A percentile compares a stretch with the other conserved stretches of the same genome.
phyloP scores from a whole-genome alignment of 1,284 basidiomycete genomes.

The Omphalotus olearius region DNA sequence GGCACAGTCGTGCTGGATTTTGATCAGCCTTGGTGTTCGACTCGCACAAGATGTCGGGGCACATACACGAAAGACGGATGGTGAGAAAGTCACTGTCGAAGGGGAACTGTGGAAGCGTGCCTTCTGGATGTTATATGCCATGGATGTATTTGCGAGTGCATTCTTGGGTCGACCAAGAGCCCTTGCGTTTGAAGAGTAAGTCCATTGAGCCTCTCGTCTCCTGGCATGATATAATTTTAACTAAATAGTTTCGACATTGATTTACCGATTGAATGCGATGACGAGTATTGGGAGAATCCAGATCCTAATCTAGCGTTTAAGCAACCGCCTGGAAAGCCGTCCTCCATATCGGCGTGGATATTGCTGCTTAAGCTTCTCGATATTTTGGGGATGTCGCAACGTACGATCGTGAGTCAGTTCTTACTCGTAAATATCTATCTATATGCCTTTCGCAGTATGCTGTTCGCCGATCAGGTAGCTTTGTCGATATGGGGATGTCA shows the following conservation, averaged over 20 bases:
- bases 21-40: background rate
- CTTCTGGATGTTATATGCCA: constrained; percentile 5
- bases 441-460: constrained; percentile 37
- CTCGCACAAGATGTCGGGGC: constrained; percentile 1
- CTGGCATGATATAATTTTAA: background rate
- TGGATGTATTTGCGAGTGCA: constrained; percentile 2
- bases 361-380: constrained; percentile 7
- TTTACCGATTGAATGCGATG: constrained; percentile 62
- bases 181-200: background rate
- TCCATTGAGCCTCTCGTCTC: no score
- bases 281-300: constrained; percentile 13
- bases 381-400: constrained; percentile 5
- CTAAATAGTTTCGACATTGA: constrained; percentile 60
- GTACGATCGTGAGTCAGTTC: constrained; percentile 2
- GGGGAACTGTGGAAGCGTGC: constrained; percentile 5
- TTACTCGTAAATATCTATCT: background rate
- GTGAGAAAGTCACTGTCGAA: background rate
- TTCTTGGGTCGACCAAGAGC: constrained; percentile 1
- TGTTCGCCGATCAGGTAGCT: constrained; percentile 45
- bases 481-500: constrained; percentile 27
- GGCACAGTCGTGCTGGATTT: background rate
- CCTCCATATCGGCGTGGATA: constrained; percentile 4
- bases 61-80: background rate
- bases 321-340: constrained; percentile 10
- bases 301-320: constrained; percentile 9